Base-by-base conservation (phyloP, 2,329 filamentous ascomycete genomes). In the Balansia obtecta region DNA sequence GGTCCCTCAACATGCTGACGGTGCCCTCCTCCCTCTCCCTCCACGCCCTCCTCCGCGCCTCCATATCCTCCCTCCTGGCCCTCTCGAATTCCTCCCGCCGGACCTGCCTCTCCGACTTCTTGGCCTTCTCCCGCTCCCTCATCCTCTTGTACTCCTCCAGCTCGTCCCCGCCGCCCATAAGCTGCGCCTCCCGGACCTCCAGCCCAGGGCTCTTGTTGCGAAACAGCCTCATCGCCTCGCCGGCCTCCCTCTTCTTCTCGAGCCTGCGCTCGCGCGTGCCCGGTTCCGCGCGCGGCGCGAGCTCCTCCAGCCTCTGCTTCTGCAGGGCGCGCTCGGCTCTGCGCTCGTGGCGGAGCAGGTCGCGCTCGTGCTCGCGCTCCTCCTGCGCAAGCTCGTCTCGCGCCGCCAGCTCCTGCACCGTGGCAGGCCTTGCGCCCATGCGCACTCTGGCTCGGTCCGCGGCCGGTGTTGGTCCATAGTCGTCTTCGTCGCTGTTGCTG, bases 51-150 rank as follows among this genome's bases (percentile, higher is more conserved):
- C 90, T 62, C 58, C 82, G 77, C 70, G 89, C 86, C 63, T 95
- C 88, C 57, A 89, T 75, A 73, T 96, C 90, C 45, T 82, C 88
- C 53, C 76, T 75, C 61, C 80, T 79, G 11, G 88, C 88, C 60
- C 88, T 70, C 54, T 85, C 69, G 51, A 88, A 75, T 68, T 95
- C 90, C 66, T 96, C 90, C 60, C 86, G 77, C 52, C 88, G 69
- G 15, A 93, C 69, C 72, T 96, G 88, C 48, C 90, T 68, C 66
- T 95, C 89, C 58, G 82, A 88, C 75, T 91, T 94, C 68, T 83
- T 83, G 58, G 78, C 71, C 68, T 88, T 79, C 58, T 80, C 73
- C 52, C 73, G 77, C 57, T 79, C 77, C 65, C 85, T 80, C 63
- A 78, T 70, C 59, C 73, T 75, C 71, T 85, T 90, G 56, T 83